Evolutionary conservation across 1,284 basidiomycete genomes (phyloP), one percentile per base, ranked within the genome.

Genomic region (Marasmius fiardii): DNA sequence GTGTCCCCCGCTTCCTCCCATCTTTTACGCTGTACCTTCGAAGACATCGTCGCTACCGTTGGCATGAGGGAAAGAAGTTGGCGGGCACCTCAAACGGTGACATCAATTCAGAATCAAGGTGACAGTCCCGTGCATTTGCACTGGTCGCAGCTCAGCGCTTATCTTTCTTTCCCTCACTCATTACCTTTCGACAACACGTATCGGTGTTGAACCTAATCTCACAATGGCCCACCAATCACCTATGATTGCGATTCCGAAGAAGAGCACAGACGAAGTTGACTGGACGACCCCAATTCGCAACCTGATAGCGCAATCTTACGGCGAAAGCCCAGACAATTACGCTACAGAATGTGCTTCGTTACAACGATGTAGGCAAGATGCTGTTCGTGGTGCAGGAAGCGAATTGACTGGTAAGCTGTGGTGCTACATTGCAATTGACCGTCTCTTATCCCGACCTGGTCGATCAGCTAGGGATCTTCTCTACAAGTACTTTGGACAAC

Each of bases 401-500:
- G 95, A 98, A 68, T 79, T 85, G 51, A 97, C 93, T 16, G 92
- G 92, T 93, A 59, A 59, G 82, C n/a, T 31, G 28, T 51, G 20
- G 24, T 39, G 16, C 48, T 65, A 50, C 59, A 54, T 16, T 37
- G 35, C 41, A 18, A 5, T 12, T 57, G 26, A 50, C n/a, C 45
- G 18, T 51, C 33, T 31, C 26, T 49, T 47, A n/a, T 24, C 69
- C 20, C 11, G 34, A 28, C 26, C 6, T 1, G 12, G 3, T 1
- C 24, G 10, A 16, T 16, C 31, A 85, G 95, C 88, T 20, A 82
- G 96, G 44, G 97, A 99, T 73, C 78, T 99, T 23, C 79, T 99
- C 48, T 98, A 96, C 86, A 98, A 97, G 73, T 99, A 99, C 79
- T 99, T 99, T 76, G 96, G 97, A 43, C 96, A 99, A 72, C 88